A percentile compares a stretch with the other conserved stretches of the same genome.
Evolutionary conservation across 805 yeast genomes (phyloP).

Genomic region (Pichia sporocuriosa): DNA sequence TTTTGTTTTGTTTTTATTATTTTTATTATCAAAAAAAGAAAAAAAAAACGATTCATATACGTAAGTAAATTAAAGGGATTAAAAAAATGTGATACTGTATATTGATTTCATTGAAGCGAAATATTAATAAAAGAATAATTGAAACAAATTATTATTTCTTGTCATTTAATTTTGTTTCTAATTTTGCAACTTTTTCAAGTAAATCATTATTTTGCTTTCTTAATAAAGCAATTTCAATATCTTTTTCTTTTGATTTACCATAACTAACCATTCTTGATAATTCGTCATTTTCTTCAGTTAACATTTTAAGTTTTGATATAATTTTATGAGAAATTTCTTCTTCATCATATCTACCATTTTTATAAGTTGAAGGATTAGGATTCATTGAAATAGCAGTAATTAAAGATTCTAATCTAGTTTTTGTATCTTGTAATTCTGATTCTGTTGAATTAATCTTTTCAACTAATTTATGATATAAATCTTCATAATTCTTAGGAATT

Average conservation of each 20-base stretch:
- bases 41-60: neutral
- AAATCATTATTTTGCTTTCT: slow-evolving; percentile 45
- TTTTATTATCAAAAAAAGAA: neutral
- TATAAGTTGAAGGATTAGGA: slow-evolving; percentile 40
- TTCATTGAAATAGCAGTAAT: slow-evolving; percentile 48
- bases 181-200: slow-evolving; percentile 28
- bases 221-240: slow-evolving; percentile 59
- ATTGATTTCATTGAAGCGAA: too few species aligned
- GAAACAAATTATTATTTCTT: slow-evolving; percentile 6
- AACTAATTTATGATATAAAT: slow-evolving; percentile 25
- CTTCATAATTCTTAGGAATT: slow-evolving; percentile 30
- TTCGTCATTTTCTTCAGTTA: slow-evolving; percentile 64
- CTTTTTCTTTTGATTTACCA: slow-evolving; percentile 68
- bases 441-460: slow-evolving; percentile 25
- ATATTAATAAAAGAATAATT: neutral
- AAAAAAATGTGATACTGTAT: neutral
- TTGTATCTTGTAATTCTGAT: slow-evolving; percentile 54
- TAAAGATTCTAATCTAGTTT: slow-evolving; percentile 55
- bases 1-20: too few species aligned
- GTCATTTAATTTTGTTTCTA: slow-evolving; percentile 22
- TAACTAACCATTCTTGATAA: slow-evolving; percentile 64
- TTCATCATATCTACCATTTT: slow-evolving; percentile 60
- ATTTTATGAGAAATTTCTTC: slow-evolving; percentile 72
- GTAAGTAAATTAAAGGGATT: neutral
- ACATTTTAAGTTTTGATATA: slow-evolving; percentile 49